Percentiles rank a stretch among this genome's conserved stretches.
Evolutionary conservation across 495 filamentous ascomycete species (phyloP).

Genomic region (Xylaria scruposa): DNA sequence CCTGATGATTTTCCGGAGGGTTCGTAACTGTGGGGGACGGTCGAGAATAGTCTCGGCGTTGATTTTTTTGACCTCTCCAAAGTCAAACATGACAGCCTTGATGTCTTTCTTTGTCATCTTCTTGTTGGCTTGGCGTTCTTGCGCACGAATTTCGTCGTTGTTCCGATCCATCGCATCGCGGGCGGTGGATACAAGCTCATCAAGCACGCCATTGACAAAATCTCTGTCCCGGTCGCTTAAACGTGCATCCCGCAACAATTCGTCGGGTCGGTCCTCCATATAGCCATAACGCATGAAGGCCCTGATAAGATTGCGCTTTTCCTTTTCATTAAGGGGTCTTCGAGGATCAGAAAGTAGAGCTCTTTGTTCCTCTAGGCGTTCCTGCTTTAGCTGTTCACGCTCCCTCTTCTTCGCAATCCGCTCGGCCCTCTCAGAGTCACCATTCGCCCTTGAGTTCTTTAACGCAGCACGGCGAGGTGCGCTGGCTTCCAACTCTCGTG

Average conservation of each 20-base stretch:
- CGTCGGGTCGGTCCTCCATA: conserved; percentile 83
- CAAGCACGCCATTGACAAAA: conserved; percentile 69
- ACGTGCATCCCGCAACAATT: conserved; percentile 83
- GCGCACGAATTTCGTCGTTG: conserved; percentile 69
- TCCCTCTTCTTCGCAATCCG: conserved; percentile 92
- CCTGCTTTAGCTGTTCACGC: conserved; percentile 70
- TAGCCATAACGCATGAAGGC: conserved; percentile 88
- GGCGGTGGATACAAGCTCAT: conserved; percentile 55
- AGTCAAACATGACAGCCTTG: conserved; percentile 94
- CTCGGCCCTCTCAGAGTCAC: conserved; percentile 77
- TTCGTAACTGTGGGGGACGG: conserved; percentile 83
- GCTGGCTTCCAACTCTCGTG: conserved; percentile 81
- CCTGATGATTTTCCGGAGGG: conserved; percentile 74
- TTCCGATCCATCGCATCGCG: conserved; percentile 76
- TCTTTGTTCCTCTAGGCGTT: conserved; percentile 65
- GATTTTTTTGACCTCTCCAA: conserved; percentile 85
- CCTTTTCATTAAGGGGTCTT: conserved; percentile 85
- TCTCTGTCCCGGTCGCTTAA: conserved; percentile 79
- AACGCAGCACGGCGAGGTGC: conserved; percentile 77
- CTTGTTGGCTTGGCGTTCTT: conserved; percentile 75
- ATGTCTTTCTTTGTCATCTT: conserved; percentile 91
- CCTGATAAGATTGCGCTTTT: conserved; percentile 86
- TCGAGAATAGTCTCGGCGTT: conserved; percentile 95
- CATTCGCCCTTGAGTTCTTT: conserved; percentile 63
- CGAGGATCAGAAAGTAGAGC: conserved; percentile 74